Base-by-base conservation (phyloP, 2,329 filamentous ascomycete genomes). In the Scedosporium minutisporum region DNA sequence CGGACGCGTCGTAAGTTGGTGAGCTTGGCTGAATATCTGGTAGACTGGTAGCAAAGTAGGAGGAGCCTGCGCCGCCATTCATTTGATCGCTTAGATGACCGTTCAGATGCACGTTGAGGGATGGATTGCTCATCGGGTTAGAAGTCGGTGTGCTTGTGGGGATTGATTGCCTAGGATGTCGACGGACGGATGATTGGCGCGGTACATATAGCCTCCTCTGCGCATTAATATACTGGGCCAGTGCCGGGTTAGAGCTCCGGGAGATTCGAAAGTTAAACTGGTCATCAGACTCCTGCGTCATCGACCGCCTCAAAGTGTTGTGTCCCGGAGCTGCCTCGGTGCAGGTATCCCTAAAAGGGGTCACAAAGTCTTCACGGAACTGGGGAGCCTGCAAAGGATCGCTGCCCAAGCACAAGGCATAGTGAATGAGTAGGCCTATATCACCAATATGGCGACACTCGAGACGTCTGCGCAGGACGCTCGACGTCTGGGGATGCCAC, bases 401-500 rank as follows among this genome's bases (percentile, higher is more conserved):
- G 4, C 73, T 71, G 23, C 74, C 75, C n/a, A 78, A 67, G 4
- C 73, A 67, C 33, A 76, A 68, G 38, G 76, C 74, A 62, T 75
- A 76, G 53, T 76, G 73, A 9, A 79, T 70, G 7, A 79, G 67
- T 14, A 73, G 66, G 33, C 73, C 69, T 4, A 76, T 58, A 61
- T 79, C 74, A 23, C 71, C 72, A 16, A 80, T 69, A 64, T 80
- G 78, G 2, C 77, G 72, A 21, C 76, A 78, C 66, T 80, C 78
- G 3, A 80, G 72, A 48, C 74, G 73, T 64, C 79, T 80, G 14
- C 77, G 71, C 41, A 79, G 65, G 4, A 76, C 71, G 38, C 72
- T 73, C 16, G 76, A 78, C 3, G 73, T 73, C 44, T 77, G 74
- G 1, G 77, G 75, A 53, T 74, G 71, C 77, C 78, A 80, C 9